A percentile compares a stretch with the other conserved stretches of the same genome.
Evolutionary conservation across 176 grass and related monocot species (phyloP).

Genomic region (Avena insularis): DNA sequence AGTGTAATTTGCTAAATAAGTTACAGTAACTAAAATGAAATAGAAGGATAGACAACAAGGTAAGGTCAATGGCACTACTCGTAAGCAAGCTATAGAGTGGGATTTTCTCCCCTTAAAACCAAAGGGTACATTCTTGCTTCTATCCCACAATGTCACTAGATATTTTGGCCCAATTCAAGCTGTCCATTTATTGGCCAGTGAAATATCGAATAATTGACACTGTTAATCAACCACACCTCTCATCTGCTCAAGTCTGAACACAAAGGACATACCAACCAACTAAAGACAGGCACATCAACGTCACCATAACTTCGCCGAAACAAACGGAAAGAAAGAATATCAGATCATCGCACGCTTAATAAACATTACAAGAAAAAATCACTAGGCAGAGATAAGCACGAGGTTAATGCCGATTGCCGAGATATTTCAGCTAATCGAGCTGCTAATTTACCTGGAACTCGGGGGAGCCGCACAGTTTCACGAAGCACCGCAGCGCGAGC

Average conservation of each 20-base stretch:
- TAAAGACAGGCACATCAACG: constrained; percentile 40
- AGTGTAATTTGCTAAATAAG: not conserved
- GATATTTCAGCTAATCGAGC: constrained; percentile 39
- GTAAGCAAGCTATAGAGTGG: not conserved
- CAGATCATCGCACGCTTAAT: constrained; percentile 19
- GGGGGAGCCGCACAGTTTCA: constrained; percentile 49
- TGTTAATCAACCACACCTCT: not conserved
- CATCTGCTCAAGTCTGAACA: constrained; percentile 39
- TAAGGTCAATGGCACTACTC: not conserved
- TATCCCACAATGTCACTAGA: not conserved
- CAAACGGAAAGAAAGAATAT: constrained; percentile 39
- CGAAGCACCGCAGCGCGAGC: constrained; percentile 62
- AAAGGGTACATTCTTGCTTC: not conserved
- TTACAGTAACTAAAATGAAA: not conserved
- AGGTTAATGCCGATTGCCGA: not conserved
- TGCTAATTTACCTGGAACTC: constrained; percentile 95
- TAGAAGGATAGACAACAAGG: not conserved
- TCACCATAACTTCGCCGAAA: constrained; percentile 38
- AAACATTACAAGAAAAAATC: not conserved
- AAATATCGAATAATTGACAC: constrained; percentile 40
- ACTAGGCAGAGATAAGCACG: constrained; percentile 26
- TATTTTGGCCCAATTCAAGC: constrained; percentile 1
- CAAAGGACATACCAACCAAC: constrained; percentile 39
- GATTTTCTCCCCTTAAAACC: not conserved
- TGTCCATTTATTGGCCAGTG: not conserved